These are phyloP conservation scores for Capsella rubella DNA, from an alignment of 441 rosid genomes.

Conservation along the genomic window DNA sequence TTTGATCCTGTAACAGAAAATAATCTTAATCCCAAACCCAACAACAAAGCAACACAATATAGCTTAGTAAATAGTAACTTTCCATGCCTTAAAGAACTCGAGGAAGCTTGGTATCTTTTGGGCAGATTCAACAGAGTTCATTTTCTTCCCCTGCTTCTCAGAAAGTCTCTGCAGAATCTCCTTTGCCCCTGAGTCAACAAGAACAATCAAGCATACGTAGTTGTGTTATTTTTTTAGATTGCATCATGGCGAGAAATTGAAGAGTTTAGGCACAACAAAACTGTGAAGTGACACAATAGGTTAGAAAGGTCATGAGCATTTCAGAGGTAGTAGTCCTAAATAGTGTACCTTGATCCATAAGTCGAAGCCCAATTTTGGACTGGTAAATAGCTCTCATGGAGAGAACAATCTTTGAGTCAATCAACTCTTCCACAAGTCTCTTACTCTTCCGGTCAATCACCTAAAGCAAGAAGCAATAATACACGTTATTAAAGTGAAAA, in stretches of 20 bases:
- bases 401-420: conserved; percentile 82
- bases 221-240: not conserved
- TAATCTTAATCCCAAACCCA: conserved; percentile 1
- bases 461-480: conserved; percentile 52
- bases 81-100: conserved; percentile 73
- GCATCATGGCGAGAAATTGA: not conserved
- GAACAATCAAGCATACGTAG: conserved; percentile 14
- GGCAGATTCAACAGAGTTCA: conserved; percentile 84
- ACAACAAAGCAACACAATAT: not conserved
- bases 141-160: conserved; percentile 87
- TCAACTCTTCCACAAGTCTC: conserved; percentile 92
- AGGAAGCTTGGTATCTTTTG: conserved; percentile 79
- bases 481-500: not conserved
- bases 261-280: too few species aligned
- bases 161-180: conserved; percentile 81
- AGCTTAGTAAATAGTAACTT: not conserved
- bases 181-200: conserved; percentile 73
- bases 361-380: conserved; percentile 86
- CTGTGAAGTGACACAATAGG: too few species aligned
- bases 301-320: not conserved
- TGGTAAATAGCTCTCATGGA: conserved; percentile 98
- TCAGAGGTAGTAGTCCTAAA: not conserved
- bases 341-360: conserved; percentile 78
- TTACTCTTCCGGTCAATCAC: conserved; percentile 83
- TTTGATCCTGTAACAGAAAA: conserved; percentile 77